These are phyloP conservation scores for Aspergillus aculeatus DNA, from an alignment of 2,329 filamentous ascomycete species.

Conservation along the genomic window DNA sequence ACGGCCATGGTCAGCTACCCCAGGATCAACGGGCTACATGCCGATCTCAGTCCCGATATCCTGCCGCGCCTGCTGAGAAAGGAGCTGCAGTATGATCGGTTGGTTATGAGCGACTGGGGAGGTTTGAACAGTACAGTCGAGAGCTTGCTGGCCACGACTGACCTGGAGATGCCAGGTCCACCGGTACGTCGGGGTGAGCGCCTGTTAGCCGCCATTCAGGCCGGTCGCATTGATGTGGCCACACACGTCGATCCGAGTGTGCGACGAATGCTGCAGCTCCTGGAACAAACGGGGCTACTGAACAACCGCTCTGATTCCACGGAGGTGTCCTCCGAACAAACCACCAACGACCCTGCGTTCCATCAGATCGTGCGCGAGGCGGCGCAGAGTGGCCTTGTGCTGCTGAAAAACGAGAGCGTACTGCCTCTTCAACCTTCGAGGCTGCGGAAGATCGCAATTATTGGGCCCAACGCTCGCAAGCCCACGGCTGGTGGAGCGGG, in stretches of 20 bases:
- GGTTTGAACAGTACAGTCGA: slow-evolving; percentile 6
- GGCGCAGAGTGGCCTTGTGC: not conserved
- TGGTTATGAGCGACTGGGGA: slow-evolving; percentile 16
- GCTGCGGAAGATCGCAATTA: slow-evolving; percentile 1
- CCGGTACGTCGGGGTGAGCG: not conserved
- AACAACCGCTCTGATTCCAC: too few relatives aligned
- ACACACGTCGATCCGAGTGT: slow-evolving; percentile 3
- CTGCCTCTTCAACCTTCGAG: not conserved
- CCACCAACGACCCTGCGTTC: not conserved
- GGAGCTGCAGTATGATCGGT: slow-evolving; percentile 6
- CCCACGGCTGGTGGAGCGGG: slow-evolving; percentile 7
- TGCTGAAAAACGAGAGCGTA: slow-evolving; percentile 7
- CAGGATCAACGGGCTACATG: slow-evolving; percentile 14
- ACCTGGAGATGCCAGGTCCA: slow-evolving; percentile 12
- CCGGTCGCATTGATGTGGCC: not conserved
- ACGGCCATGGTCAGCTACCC: slow-evolving; percentile 18
- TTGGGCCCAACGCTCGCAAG: slow-evolving; percentile 7
- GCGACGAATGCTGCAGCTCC: not conserved
- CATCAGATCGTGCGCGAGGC: not conserved
- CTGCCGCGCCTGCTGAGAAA: slow-evolving; percentile 1
- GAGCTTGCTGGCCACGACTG: not conserved
- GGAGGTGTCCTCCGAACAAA: too few relatives aligned
- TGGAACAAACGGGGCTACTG: not conserved
- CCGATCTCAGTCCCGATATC: not conserved
- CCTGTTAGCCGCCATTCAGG: not conserved